Evolutionary conservation across 345 rosid genomes (phyloP).

Genomic region (Camelina hispida): DNA sequence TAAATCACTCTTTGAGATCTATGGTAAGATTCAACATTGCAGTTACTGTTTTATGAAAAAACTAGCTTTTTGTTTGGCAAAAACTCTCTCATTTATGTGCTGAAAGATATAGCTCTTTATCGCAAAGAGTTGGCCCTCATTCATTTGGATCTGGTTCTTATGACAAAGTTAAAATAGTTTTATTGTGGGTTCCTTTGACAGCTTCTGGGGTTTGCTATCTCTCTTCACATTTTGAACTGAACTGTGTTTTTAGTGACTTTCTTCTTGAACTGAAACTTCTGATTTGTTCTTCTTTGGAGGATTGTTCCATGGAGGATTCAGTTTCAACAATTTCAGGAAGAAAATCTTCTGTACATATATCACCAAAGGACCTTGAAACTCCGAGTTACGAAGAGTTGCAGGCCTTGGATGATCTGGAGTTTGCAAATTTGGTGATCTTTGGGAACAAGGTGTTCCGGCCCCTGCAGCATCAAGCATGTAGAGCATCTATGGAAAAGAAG

Average conservation of each 20-base stretch:
- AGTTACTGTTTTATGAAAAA: conserved; percentile 15
- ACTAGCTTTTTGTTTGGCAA: background rate
- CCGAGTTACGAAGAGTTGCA: conserved; percentile 71
- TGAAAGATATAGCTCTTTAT: background rate
- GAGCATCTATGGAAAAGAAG: conserved; percentile 64
- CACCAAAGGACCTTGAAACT: conserved; percentile 44
- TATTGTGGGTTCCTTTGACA: background rate
- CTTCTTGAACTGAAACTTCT: conserved; percentile 10
- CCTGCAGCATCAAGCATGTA: conserved; percentile 84
- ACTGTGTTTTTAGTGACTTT: background rate
- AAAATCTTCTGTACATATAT: conserved; percentile 33
- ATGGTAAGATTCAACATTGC: conserved; percentile 48
- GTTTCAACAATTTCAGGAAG: conserved; percentile 51
- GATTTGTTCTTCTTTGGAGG: conserved; percentile 54
- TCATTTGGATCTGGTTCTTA: conserved; percentile 7
- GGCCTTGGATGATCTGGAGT: conserved; percentile 80
- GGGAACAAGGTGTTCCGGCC: conserved; percentile 71
- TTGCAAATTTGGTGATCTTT: conserved; percentile 87
- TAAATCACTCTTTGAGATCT: conserved; percentile 45
- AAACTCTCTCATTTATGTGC: no score
- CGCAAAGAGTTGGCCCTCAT: conserved; percentile 2
- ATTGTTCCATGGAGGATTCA: conserved; percentile 51
- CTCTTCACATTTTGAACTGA: conserved; percentile 16
- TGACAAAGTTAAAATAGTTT: background rate
- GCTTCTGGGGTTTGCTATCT: conserved; percentile 1